Evolutionary conservation across 345 rosid genomes (phyloP), one percentile per base, ranked within the genome.

Genomic region (Turritis glabra): DNA sequence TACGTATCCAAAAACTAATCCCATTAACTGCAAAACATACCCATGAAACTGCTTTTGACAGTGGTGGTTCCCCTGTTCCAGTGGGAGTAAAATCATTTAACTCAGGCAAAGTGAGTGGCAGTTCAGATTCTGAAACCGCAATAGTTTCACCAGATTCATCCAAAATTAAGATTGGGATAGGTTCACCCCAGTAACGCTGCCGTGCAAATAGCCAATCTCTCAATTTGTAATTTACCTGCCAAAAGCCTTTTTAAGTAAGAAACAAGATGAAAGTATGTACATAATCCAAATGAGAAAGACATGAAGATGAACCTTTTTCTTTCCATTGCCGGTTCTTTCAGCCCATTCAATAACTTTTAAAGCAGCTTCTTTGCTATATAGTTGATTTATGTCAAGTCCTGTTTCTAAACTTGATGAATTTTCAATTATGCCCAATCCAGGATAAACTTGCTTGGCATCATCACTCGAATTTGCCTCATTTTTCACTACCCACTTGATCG

Each of bases 161-260:
- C 76, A 83, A 66, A 79, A 89, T 89, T 58, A 91, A 64, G 60
- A 94, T 85, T 0, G 98, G 98, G 47, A 94, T 91, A 72, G 98
- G 98, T 80, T 94, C 98, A 8, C 98, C 98, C 98, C 98, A 94
- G 75, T 94, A 94, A 8, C 98, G 97, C 70, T 94, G 98, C 73
- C 97, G 77, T 67, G 98, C 97, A 86, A 94, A 94, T 74, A 94
- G 93, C 98, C 98, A 94, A 80, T 94, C 98, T 78, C 98, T 83
- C 83, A 91, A 78, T 87, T 89, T 94, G 85, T 73, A 94, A 77
- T 94, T 94, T 61, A 94, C 90, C 98, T 91, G 84, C 62, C 73
- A 60, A 67, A 64, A 21, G 64, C 19, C 17, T 44, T 21, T 21
- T 62, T 27, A 37, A 5, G 58, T 76, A 61, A 69, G 65, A 32